A percentile compares a stretch with the other conserved stretches of the same genome.
phyloP scores from a whole-genome alignment of 768 basidiomycete genomes.

The Cystobasidium ongulense region DNA sequence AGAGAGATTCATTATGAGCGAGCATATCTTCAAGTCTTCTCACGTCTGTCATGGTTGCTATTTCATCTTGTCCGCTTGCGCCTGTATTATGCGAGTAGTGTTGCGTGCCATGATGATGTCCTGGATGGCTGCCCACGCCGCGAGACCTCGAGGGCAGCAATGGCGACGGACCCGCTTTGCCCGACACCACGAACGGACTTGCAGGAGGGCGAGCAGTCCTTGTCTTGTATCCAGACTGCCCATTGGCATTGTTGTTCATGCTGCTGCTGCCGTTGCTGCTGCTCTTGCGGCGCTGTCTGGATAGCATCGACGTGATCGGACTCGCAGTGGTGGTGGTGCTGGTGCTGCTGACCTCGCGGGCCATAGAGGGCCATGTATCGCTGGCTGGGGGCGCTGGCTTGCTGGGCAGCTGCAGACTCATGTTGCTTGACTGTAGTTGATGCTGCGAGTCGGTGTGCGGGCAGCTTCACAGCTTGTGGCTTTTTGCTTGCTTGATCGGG shows the following conservation, averaged over 20 bases:
- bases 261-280: background rate
- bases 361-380: background rate
- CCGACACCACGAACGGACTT: constrained; percentile 1
- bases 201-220: background rate
- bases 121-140: background rate
- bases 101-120: background rate
- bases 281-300: background rate
- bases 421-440: background rate
- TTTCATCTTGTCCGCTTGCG: background rate
- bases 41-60: background rate
- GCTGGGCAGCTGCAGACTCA: constrained; percentile 14
- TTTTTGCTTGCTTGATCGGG: too few species aligned
- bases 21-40: constrained; percentile 23
- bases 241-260: background rate
- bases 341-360: background rate
- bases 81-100: too few species aligned
- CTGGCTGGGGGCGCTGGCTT: background rate
- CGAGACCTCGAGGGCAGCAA: background rate
- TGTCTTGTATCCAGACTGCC: constrained; percentile 13
- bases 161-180: background rate
- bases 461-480: too few species aligned
- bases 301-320: background rate
- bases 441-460: too few species aligned
- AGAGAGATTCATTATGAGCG: background rate
- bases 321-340: too few species aligned